Evolutionary conservation across 1,139 yeast genomes (phyloP).

Genomic region (Geotrichum restrictum): DNA sequence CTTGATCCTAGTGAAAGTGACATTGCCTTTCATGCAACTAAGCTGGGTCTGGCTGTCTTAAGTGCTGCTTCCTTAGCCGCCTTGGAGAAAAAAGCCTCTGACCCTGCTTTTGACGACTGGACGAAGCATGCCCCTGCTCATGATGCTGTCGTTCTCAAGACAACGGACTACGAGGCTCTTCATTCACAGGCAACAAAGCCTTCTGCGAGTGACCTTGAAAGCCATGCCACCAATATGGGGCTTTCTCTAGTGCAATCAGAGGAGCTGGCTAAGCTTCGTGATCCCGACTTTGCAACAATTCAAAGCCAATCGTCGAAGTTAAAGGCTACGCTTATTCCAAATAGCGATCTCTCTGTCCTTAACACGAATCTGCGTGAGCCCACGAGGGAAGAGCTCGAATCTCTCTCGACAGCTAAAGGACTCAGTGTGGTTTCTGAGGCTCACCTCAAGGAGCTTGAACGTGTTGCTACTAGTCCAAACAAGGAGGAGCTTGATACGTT

Average conservation of each 20-base stretch:
- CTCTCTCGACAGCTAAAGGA: slow-evolving; percentile 29
- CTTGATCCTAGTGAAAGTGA: slow-evolving; percentile 30
- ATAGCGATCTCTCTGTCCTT: slow-evolving; percentile 29
- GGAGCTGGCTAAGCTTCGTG: slow-evolving; percentile 8
- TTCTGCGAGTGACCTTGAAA: slow-evolving; percentile 24
- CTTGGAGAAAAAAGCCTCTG: slow-evolving; percentile 38
- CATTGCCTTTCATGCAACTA: slow-evolving; percentile 31
- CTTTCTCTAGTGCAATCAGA: slow-evolving; percentile 26
- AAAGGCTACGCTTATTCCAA: slow-evolving; percentile 30
- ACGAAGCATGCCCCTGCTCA: slow-evolving; percentile 33
- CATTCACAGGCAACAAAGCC: slow-evolving; percentile 21
- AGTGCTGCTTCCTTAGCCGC: slow-evolving; percentile 35
- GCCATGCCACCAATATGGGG: slow-evolving; percentile 26
- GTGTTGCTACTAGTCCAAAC: slow-evolving; percentile 30
- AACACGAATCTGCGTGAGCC: slow-evolving; percentile 19
- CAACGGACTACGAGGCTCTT: slow-evolving; percentile 24
- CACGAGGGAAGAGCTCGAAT: slow-evolving; percentile 18
- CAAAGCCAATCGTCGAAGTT: slow-evolving; percentile 10
- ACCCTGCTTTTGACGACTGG: slow-evolving; percentile 30
- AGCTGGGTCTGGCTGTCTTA: slow-evolving; percentile 29
- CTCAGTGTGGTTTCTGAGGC: slow-evolving; percentile 30
- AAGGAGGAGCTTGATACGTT: slow-evolving; percentile 44
- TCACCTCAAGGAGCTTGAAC: slow-evolving; percentile 30
- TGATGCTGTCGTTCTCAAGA: slow-evolving; percentile 34
- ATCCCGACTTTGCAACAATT: slow-evolving; percentile 12